Evolutionary conservation across 2,329 filamentous ascomycete genomes (phyloP), one percentile per base, ranked within the genome.

Genomic region (Ascocoryne sarcoides): DNA sequence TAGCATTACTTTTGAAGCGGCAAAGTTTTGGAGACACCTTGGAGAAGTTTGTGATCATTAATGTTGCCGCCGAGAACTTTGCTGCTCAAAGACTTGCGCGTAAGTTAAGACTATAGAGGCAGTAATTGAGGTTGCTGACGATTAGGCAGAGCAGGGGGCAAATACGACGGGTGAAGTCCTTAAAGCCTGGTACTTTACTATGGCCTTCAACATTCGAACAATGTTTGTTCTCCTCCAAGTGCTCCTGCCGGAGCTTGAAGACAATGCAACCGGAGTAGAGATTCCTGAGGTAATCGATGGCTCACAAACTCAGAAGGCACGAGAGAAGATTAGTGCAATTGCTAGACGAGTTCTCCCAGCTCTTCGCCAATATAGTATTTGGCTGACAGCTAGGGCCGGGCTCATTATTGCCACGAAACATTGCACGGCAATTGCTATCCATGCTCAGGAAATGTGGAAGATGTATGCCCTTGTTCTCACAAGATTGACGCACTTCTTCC

Each of bases 31-130:
- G 80, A 32, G 70, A 71, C 10, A 72, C 76, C 10, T 61, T 95
- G 19, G 73, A 84, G 47, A 92, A 88, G 58, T 82, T 95, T 62
- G 75, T 85, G 4, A 67, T 95, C 32, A 78, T 90, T 51, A 96
- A 93, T 54, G 83, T 96, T 46, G 79, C 86, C 4, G 86, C 89
- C 5, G 86, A 92, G 59, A 75, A 82, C 49, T 73, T 85, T 56
- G 82, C 86, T 32, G 70, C 69, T 20, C 65, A 74, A 17, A 75
- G 73, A 51, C 70, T 80, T 45, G 66, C 69, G 59, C 65, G 80
- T 79, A 67, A 56, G 60, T 52, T 4, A 15, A 29, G 32, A 29
- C 15, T 21, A 8, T 10, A n/a, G 8, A 29, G 12, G 8, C 9
- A 18, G 18, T 12, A n/a, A 16, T 18, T 5, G n/a, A 5, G 5